Evolutionary conservation across 768 basidiomycete genomes (phyloP), one percentile per base, ranked within the genome.

Genomic region (Glaciozyma martinii): DNA sequence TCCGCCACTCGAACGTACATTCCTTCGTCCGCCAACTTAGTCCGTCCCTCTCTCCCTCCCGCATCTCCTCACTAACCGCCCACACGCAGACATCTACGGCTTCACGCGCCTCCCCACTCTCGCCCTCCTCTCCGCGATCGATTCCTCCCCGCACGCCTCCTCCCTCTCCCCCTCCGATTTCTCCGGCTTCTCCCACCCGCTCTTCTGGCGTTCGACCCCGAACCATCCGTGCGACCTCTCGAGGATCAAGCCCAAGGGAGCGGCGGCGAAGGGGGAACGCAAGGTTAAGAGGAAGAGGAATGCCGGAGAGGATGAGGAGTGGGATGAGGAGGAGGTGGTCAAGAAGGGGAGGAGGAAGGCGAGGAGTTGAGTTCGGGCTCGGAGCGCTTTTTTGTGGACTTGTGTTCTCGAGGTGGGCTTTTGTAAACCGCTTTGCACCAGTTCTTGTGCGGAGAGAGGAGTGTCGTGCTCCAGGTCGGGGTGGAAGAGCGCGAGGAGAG

Each of bases 11-110:
- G 5, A 66, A 59, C 33, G 23, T 56, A 1, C 64, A 66, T 29
- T 63, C 62, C 3, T 70, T 70, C 30, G 60, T 61, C 3, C 59
- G 68, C 3, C 68, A 70, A 33, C 65, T 70, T 9, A 70, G 66
- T 68, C 21, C 52, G 66, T 68, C 21, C 16, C 65, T 33, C 16
- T 6, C 32, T 3, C 55, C 23, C 53, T 30, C 21, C 29, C 16
- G 3, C 21, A 27, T 5, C 53, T 9, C 1, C 53, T 16, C 32
- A 9, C 19, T 23, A 44, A 0, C 59, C 23, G 16, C 47, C 7
- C 40, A 21, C 52, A 4, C 25, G n/a, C 56, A 57, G 56, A 59
- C 58, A 59, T 59, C 18, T 57, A 37, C n/a, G 56, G 25, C 12
- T 27, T 42, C 56, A 40, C 37, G 23, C 56, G 58, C 49, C 40